Base-by-base conservation (phyloP, 2,329 filamentous ascomycete genomes). In the Huntiella moniliformis region DNA sequence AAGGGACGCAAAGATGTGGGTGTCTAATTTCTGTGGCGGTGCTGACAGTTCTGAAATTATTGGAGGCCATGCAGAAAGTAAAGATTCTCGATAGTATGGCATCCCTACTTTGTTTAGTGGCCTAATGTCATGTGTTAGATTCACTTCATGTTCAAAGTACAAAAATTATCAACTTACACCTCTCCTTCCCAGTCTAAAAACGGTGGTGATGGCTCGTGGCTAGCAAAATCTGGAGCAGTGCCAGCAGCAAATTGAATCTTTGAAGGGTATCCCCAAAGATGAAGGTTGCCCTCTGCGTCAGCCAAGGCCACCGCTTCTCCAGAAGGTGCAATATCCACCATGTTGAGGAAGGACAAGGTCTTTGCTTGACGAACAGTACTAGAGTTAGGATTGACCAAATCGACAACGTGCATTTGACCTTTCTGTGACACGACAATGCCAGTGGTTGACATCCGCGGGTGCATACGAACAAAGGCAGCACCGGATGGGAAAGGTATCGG, bases 391-490 rank as follows among this genome's bases (percentile, higher is more conserved):
- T 94, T 94, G 75, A 92, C 85, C 4, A 98, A 72, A 60, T 98
- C 91, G 43, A 96, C 85, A 11, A 96, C 81, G 58, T 98, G 88
- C 60, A 98, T 82, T 60, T 95, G 86, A 1, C 92, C 91, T 38
- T 77, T 82, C 56, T 92, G 85, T 2, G 88, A 94, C 22, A 87
- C 79, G 42, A 98, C 84, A 50, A 98, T 87, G 55, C 84, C 88
- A 0, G 92, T 96, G 0, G 91, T 95, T 15, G 86, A 80, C 73
- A 98, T 82, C 55, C 86, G 80, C 1, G 92, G 91, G 59, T 98
- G 91, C 82, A 98, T 91, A 49, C 91, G 79, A 37, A 95, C 87
- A 64, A 86, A 93, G 33, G 91, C 88, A 34, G 88, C 91, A 7
- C 91, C 86, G 2, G 86, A 81, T 48, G 91, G 88, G 53, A 81